Evolutionary conservation across 2,329 filamentous ascomycete genomes (phyloP).

Genomic region (Penicillium oxalicum): DNA sequence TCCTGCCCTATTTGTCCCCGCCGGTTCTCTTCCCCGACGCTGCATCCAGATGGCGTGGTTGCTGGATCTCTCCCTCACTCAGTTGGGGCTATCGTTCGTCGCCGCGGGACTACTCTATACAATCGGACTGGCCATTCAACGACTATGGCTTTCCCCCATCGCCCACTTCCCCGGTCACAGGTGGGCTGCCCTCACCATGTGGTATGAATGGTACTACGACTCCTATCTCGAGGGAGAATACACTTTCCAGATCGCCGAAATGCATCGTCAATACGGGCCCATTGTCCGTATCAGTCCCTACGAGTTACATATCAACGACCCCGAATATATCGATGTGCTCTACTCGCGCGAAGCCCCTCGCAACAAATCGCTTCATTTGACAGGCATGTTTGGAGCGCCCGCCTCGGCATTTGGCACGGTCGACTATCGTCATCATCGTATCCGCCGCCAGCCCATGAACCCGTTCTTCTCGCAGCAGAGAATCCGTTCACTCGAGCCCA

Average conservation of each 20-base stretch:
- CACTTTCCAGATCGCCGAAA: constrained; percentile 17
- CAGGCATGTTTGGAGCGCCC: constrained; percentile 25
- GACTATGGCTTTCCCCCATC: constrained; percentile 18
- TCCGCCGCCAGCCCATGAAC: constrained; percentile 29
- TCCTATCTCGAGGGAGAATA: constrained; percentile 14
- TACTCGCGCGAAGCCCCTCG: constrained; percentile 25
- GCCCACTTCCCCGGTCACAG: constrained; percentile 21
- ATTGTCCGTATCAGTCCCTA: constrained; percentile 19
- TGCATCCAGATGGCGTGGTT: constrained; percentile 4
- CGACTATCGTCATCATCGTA: constrained; percentile 29
- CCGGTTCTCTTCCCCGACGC: not conserved
- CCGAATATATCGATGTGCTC: constrained; percentile 15
- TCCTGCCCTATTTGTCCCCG: too few species aligned
- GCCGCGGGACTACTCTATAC: not conserved
- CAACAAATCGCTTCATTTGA: constrained; percentile 27
- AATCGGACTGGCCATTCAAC: constrained; percentile 7
- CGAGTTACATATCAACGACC: constrained; percentile 30
- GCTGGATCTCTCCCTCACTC: not conserved
- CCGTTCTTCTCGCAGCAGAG: constrained; percentile 31
- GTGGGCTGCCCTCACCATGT: constrained; percentile 19
- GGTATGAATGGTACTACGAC: constrained; percentile 24
- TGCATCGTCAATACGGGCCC: constrained; percentile 22
- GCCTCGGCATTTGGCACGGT: constrained; percentile 28
- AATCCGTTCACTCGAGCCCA: constrained; percentile 22
- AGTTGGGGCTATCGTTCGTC: constrained; percentile 2